Base-by-base conservation (phyloP, 2,329 filamentous ascomycete genomes). In the Trichoderma sp. region DNA sequence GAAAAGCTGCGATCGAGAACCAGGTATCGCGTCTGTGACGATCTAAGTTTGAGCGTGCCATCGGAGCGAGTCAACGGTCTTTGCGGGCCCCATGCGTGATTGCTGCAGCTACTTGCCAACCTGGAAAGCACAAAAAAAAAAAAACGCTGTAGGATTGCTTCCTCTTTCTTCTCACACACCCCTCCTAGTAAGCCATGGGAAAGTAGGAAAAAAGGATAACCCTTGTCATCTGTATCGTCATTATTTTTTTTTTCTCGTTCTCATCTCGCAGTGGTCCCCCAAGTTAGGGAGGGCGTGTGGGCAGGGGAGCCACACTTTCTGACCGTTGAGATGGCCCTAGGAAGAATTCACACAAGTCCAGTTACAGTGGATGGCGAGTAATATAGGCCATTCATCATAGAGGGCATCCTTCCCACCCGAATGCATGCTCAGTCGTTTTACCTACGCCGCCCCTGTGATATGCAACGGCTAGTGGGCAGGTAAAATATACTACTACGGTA, bases 381-480 rank as follows among this genome's bases (percentile, higher is more conserved):
- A 33, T 33, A 33, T 31, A 8, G 31, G 7, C 31, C 31, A 33
- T 33, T 3, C 33, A 33, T 33, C 33, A 33, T 33, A 11, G 10
- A 11, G 10, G 33, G 27, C 27, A 8, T 33, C 33, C 33, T 33
- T 33, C 33, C 33, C 33, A 33, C 33, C 33, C 33, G 33, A 33
- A 33, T 33, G 33, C 33, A 33, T 33, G 10, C 33, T 33, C 40
- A 19, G 7, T 2, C 40, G n/a, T 43, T 19, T 43, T 19, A 35
- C 40, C n/a, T 43, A 43, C 40, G 40, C 16, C 47, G n/a, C 33
- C 52, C 62, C 62, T 37, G 21, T 57, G 62, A 65, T 65, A 31
- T 65, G 62, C 62, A 65, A 65, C 62, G 62, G 62, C 52, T 65
- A 65, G 62, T 57, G 62, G 11, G 37, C 49, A 55, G 16, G 47